A percentile compares a stretch with the other conserved stretches of the same genome.
phyloP scores from a whole-genome alignment of 108 stramenopile genomes.

The Mediolabrus comicus region DNA sequence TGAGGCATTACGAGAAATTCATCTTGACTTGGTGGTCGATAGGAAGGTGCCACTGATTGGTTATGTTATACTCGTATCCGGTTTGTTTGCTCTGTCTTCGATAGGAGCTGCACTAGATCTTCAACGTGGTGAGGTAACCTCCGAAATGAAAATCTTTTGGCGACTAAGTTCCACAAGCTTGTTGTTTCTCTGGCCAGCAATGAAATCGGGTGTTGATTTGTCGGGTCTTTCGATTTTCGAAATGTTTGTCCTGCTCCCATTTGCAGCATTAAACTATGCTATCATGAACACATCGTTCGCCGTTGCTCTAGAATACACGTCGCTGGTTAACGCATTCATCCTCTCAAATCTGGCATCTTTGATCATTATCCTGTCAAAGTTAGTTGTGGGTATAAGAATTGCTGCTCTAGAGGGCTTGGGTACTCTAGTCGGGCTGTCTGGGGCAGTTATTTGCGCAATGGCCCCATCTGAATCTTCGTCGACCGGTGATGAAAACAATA shows the following conservation, averaged over 20 bases:
- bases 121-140: conserved; percentile 44
- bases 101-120: conserved; percentile 57
- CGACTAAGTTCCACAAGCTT: conserved; percentile 46
- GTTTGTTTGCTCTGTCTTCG: conserved; percentile 55
- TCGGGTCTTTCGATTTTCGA: conserved; percentile 37
- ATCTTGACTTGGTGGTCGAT: conserved; percentile 30
- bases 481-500: not conserved
- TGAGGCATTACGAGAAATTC: conserved; percentile 10
- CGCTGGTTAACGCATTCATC: conserved; percentile 64
- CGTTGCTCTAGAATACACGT: conserved; percentile 50
- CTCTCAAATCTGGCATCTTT: conserved; percentile 45
- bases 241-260: conserved; percentile 16
- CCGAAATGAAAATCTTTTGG: conserved; percentile 63
- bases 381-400: conserved; percentile 42
- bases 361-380: conserved; percentile 50
- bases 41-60: conserved; percentile 45
- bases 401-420: conserved; percentile 48
- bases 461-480: conserved; percentile 17
- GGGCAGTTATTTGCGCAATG: conserved; percentile 56
- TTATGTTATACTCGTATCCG: conserved; percentile 48
- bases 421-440: conserved; percentile 55
- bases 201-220: conserved; percentile 37
- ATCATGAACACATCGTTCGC: conserved; percentile 47
- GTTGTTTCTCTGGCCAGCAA: conserved; percentile 29
- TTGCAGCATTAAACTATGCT: conserved; percentile 47